Conservation (phyloP, 495 filamentous ascomycete species). For the Pseudomonodictys pantanalensis region DNA sequence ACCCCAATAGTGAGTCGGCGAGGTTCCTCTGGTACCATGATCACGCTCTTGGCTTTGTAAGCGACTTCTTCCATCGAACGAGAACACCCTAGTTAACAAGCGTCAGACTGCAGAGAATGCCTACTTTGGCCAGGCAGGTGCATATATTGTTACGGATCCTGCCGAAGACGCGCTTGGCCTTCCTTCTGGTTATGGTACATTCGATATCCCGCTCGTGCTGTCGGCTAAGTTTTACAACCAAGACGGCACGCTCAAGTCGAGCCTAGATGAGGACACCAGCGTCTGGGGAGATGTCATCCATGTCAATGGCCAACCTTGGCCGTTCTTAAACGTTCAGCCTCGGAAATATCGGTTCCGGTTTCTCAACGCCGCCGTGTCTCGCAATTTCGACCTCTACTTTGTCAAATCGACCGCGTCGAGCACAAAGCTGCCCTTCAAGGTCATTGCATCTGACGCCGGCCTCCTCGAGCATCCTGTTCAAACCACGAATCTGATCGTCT, state of each 20-base stretch:
- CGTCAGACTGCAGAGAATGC: slow-evolving; percentile 49
- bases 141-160: slow-evolving; percentile 45
- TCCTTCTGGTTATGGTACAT: slow-evolving; percentile 43
- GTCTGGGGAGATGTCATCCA: slow-evolving; percentile 55
- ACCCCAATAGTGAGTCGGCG: slow-evolving; percentile 51
- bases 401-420: slow-evolving; percentile 30
- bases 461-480: slow-evolving; percentile 42
- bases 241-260: slow-evolving; percentile 47
- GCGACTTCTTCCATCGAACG: not conserved
- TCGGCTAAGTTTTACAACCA: slow-evolving; percentile 49
- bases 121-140: slow-evolving; percentile 53
- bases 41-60: slow-evolving; percentile 41
- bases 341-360: slow-evolving; percentile 59
- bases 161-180: slow-evolving; percentile 48
- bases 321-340: slow-evolving; percentile 52
- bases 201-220: slow-evolving; percentile 53
- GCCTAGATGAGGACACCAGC: slow-evolving; percentile 41
- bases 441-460: slow-evolving; percentile 55
- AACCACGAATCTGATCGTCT: slow-evolving; percentile 40
- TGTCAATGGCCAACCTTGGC: slow-evolving; percentile 59
- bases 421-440: slow-evolving; percentile 46
- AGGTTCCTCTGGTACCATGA: slow-evolving; percentile 60
- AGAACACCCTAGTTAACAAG: not conserved
- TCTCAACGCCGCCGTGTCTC: slow-evolving; percentile 49
- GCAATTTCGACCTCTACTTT: slow-evolving; percentile 51